A percentile compares a stretch with the other conserved stretches of the same genome.
These are phyloP conservation scores for grape (Vitis vinifera) DNA, from an alignment of 164 flowering plant genomes.

Conservation along the genomic window DNA sequence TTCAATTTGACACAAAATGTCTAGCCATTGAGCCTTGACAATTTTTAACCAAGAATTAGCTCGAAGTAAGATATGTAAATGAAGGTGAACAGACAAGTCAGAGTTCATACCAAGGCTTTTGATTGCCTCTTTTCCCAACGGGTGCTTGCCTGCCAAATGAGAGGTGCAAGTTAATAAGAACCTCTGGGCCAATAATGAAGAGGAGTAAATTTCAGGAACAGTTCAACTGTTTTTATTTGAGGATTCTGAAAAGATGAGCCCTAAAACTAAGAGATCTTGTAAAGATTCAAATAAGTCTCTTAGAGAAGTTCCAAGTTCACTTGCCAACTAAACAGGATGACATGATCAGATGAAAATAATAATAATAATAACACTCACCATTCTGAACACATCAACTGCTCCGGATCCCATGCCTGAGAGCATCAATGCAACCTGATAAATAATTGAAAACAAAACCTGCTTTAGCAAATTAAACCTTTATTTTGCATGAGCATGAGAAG, in stretches of 20 bases:
- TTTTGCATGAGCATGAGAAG: not conserved
- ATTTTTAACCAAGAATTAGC: not conserved
- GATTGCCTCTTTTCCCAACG: conserved; percentile 94
- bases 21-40: not conserved
- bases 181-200: not conserved
- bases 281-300: too few relatives aligned
- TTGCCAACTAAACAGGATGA: not conserved
- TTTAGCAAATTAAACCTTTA: not conserved
- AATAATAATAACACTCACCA: conserved; percentile 20
- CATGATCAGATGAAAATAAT: not conserved
- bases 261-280: not conserved
- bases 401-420: conserved; percentile 68
- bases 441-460: not conserved
- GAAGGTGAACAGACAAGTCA: not conserved
- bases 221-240: not conserved
- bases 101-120: conserved; percentile 71
- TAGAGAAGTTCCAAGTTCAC: too few relatives aligned
- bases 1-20: not conserved
- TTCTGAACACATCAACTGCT: conserved; percentile 54
- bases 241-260: not conserved
- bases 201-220: not conserved
- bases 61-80: not conserved
- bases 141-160: conserved; percentile 63
- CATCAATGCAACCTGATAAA: conserved; percentile 66
- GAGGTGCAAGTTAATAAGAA: not conserved